These are phyloP conservation scores for Phytophthora tubulina DNA, from an alignment of 352 stramenopile species.

Conservation along the genomic window DNA sequence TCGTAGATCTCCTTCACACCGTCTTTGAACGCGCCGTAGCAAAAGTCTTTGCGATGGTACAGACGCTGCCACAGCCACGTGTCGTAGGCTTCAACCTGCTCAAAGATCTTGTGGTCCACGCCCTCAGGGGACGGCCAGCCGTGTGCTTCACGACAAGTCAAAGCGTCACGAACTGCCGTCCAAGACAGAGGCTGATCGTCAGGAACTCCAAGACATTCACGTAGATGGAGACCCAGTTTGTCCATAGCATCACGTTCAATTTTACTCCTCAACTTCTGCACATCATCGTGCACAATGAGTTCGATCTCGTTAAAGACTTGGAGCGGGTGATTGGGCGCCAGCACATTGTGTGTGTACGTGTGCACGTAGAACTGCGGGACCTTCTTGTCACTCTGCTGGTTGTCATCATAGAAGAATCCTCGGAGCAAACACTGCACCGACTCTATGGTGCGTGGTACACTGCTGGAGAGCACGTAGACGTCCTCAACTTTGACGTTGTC, in stretches of 20 bases:
- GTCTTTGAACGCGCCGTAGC: constrained; percentile 67
- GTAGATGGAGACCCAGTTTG: constrained; percentile 49
- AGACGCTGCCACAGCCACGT: constrained; percentile 86
- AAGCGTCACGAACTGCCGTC: constrained; percentile 74
- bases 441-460: constrained; percentile 77
- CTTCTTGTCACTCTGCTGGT: background rate
- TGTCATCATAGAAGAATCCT: constrained; percentile 68
- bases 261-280: constrained; percentile 40
- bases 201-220: constrained; percentile 56
- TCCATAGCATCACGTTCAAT: constrained; percentile 46
- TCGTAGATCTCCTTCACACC: constrained; percentile 69
- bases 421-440: constrained; percentile 80
- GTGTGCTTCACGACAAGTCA: constrained; percentile 76
- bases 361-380: constrained; percentile 62
- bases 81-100: constrained; percentile 71
- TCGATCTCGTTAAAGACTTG: constrained; percentile 83
- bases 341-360: constrained; percentile 72
- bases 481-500: constrained; percentile 44
- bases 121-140: constrained; percentile 71
- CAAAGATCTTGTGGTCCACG: constrained; percentile 68
- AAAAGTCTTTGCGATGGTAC: constrained; percentile 72
- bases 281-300: constrained; percentile 65
- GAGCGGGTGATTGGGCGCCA: constrained; percentile 67
- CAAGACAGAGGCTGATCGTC: constrained; percentile 64
- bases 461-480: constrained; percentile 85